Evolutionary conservation across 2,329 filamentous ascomycete species (phyloP).

Genomic region (Fusarium sp.): DNA sequence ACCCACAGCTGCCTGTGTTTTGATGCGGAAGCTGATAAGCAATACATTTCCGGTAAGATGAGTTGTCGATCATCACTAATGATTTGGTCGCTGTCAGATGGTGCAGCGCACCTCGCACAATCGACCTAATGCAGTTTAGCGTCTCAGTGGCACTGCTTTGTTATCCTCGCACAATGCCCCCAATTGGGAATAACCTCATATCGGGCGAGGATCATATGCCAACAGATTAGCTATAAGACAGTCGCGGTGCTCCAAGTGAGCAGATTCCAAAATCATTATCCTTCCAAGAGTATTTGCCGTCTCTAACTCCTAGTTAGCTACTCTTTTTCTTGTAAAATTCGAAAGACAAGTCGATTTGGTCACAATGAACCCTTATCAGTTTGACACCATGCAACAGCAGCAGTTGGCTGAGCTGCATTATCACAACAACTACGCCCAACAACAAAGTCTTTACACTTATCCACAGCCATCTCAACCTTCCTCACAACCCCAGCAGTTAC

Average conservation of each 20-base stretch:
- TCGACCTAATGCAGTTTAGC: slow-evolving; percentile 15
- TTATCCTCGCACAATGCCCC: slow-evolving; percentile 28
- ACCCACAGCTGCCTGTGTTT: neutral
- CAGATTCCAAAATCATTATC: fast-evolving
- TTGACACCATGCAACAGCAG: neutral
- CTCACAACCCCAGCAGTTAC: neutral
- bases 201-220: neutral
- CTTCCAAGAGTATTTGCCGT: fast-evolving
- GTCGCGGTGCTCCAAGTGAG: neutral
- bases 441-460: fast-evolving
- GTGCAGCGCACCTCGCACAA: slow-evolving; percentile 22
- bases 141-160: neutral
- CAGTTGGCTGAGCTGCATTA: neutral
- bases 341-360: no score
- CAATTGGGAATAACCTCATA: slow-evolving; percentile 18
- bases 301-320: neutral
- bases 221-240: neutral
- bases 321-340: neutral
- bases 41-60: neutral
- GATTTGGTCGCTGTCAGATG: neutral
- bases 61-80: neutral
- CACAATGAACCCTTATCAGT: slow-evolving; percentile 5
- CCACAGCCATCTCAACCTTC: neutral
- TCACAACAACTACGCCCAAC: neutral
- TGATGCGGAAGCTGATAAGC: neutral